phyloP scores from a whole-genome alignment of 495 filamentous ascomycete genomes.

The Amphirosellinia nigrospora region DNA sequence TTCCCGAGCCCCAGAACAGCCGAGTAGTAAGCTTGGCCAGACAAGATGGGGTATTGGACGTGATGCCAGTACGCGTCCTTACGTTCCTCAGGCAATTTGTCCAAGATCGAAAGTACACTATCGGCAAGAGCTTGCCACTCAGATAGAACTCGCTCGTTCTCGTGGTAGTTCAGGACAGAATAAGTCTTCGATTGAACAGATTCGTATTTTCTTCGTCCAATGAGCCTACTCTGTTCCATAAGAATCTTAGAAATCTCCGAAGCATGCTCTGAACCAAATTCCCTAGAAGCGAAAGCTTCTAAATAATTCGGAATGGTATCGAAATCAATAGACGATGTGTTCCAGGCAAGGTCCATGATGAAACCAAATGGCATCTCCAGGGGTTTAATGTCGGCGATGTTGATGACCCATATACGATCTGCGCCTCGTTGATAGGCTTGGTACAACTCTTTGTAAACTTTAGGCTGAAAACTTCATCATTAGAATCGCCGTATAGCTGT shows the following conservation, averaged over 20 bases:
- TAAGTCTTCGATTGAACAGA: conserved; percentile 55
- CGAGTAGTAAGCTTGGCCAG: conserved; percentile 46
- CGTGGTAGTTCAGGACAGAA: conserved; percentile 68
- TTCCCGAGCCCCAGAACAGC: conserved; percentile 14
- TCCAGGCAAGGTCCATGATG: conserved; percentile 63
- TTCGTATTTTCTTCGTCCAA: conserved; percentile 66
- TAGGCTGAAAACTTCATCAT: conserved; percentile 40
- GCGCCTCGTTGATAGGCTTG: conserved; percentile 62
- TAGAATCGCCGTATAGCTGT: not conserved
- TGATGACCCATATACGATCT: conserved; percentile 68
- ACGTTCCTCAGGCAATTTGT: conserved; percentile 43
- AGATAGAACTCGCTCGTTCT: conserved; percentile 62
- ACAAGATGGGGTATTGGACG: conserved; percentile 64
- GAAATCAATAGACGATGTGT: conserved; percentile 50
- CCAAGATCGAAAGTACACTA: conserved; percentile 56
- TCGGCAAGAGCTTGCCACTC: conserved; percentile 59
- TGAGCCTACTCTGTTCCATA: conserved; percentile 61
- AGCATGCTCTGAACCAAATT: conserved; percentile 54
- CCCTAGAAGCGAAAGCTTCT: conserved; percentile 41
- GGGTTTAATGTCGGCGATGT: conserved; percentile 70
- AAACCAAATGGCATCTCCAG: conserved; percentile 43
- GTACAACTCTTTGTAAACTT: conserved; percentile 60
- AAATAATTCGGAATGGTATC: conserved; percentile 31
- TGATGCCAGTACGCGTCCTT: conserved; percentile 66
- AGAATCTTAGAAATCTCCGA: conserved; percentile 55